Conservation (phyloP, 768 basidiomycete species). For the Termitomyces sp. region DNA sequence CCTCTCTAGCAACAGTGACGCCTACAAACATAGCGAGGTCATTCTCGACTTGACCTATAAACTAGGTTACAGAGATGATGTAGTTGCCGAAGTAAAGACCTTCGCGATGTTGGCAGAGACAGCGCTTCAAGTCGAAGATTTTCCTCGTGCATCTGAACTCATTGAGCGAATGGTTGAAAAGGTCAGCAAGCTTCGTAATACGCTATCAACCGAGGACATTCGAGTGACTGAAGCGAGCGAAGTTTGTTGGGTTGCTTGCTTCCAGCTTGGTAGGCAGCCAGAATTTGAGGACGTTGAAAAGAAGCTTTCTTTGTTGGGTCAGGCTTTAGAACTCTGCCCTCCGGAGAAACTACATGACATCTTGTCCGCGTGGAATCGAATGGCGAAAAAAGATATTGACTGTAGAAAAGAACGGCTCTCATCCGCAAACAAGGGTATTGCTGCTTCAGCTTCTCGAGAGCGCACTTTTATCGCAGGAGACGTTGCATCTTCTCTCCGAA, state of each 20-base stretch:
- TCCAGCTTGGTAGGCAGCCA: slow-evolving; percentile 78
- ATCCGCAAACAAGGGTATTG: slow-evolving; percentile 21
- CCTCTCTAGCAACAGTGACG: slow-evolving; percentile 77
- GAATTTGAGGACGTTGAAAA: slow-evolving; percentile 66
- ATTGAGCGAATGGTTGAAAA: slow-evolving; percentile 66
- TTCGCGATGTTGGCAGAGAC: slow-evolving; percentile 90
- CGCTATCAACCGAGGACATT: slow-evolving; percentile 26
- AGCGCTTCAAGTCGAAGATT: slow-evolving; percentile 81
- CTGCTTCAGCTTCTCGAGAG: slow-evolving; percentile 10
- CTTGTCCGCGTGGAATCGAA: slow-evolving; percentile 68
- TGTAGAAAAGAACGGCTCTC: slow-evolving; percentile 38
- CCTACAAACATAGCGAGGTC: slow-evolving; percentile 89
- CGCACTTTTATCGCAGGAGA: slow-evolving; percentile 22
- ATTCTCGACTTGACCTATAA: slow-evolving; percentile 88
- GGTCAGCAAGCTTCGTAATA: slow-evolving; percentile 43
- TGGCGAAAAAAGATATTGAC: slow-evolving; percentile 63
- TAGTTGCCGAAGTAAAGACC: slow-evolving; percentile 73
- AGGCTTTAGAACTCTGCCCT: slow-evolving; percentile 84
- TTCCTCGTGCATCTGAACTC: slow-evolving; percentile 63
- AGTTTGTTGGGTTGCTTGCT: slow-evolving; percentile 88
- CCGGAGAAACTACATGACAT: slow-evolving; percentile 73
- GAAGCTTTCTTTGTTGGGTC: slow-evolving; percentile 69
- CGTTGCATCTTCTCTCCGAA: slow-evolving; percentile 49
- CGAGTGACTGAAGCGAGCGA: slow-evolving; percentile 58
- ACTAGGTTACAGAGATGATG: slow-evolving; percentile 73